A percentile compares a stretch with the other conserved stretches of the same genome.
Conservation (phyloP, 192 early-diverging fungal genomes). For the Jimgerdemannia lactiflua region DNA sequence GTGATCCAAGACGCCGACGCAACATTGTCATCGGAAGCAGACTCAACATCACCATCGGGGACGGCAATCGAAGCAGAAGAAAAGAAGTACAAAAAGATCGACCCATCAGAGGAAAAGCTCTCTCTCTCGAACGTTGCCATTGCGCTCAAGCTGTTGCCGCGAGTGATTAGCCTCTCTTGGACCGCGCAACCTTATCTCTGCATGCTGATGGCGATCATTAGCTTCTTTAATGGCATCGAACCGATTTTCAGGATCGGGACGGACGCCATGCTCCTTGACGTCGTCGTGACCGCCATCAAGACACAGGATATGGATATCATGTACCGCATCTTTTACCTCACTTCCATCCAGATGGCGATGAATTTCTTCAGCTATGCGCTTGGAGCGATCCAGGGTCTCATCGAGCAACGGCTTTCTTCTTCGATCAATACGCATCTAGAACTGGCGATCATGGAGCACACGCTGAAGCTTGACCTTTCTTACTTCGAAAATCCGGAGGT, state of each 20-base stretch:
- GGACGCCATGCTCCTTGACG: background rate
- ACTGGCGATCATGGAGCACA: background rate
- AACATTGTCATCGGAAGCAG: background rate
- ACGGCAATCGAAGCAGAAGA: background rate
- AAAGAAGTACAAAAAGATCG: background rate
- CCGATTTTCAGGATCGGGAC: background rate
- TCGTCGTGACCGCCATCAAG: background rate
- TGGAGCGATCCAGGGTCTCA: background rate
- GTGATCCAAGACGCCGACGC: background rate
- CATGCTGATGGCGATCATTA: background rate
- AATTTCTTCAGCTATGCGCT: background rate
- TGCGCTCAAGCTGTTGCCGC: background rate
- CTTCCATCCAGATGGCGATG: background rate
- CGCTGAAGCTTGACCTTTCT: background rate
- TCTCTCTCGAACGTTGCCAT: background rate
- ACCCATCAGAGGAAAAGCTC: background rate
- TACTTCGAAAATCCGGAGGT: background rate
- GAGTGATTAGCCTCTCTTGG: background rate
- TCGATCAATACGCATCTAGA: background rate
- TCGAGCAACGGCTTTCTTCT: background rate
- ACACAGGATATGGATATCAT: background rate
- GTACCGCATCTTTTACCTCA: background rate
- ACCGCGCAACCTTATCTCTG: background rate
- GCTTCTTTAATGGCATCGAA: background rate
- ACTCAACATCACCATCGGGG: background rate